A percentile compares a stretch with the other conserved stretches of the same genome.
phyloP scores from a whole-genome alignment of 2,329 filamentous ascomycete species.

The Ophiostoma angusticollis region DNA sequence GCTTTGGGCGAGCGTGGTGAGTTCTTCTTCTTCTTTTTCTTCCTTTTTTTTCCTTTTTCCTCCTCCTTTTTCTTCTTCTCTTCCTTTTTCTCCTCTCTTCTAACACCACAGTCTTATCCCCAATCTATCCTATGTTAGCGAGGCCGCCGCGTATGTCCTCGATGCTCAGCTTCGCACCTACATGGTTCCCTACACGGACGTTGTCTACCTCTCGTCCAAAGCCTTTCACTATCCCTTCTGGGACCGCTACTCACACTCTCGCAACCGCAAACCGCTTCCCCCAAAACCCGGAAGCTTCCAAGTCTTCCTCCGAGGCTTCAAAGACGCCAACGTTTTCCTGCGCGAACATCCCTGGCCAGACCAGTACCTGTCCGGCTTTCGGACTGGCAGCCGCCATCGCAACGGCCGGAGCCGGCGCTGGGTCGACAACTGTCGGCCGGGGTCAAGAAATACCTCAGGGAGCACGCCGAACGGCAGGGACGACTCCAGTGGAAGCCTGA shows the following conservation, averaged over 20 bases:
- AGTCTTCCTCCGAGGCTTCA: slow-evolving; percentile 91
- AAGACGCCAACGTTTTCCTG: slow-evolving; percentile 91
- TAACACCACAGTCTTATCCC: slow-evolving; percentile 58
- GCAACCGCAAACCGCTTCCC: slow-evolving; percentile 75
- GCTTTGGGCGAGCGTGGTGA: slow-evolving; percentile 81
- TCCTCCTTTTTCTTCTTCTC: background rate
- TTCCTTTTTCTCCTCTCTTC: slow-evolving; percentile 1
- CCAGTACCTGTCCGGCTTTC: slow-evolving; percentile 61
- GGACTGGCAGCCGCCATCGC: slow-evolving; percentile 52
- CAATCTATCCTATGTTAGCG: slow-evolving; percentile 93
- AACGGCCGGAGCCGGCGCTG: slow-evolving; percentile 45
- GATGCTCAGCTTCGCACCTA: slow-evolving; percentile 82
- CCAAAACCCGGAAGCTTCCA: slow-evolving; percentile 93
- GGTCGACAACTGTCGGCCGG: slow-evolving; percentile 70
- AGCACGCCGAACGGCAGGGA: background rate
- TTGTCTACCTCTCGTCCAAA: slow-evolving; percentile 87
- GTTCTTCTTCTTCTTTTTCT: slow-evolving; percentile 13
- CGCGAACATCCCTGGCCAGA: slow-evolving; percentile 96
- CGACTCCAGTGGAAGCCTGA: background rate
- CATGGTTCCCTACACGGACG: slow-evolving; percentile 91
- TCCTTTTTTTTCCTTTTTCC: background rate
- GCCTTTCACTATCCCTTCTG: slow-evolving; percentile 98
- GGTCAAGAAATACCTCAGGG: slow-evolving; percentile 29
- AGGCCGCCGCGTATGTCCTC: slow-evolving; percentile 91
- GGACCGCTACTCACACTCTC: slow-evolving; percentile 78